Evolutionary conservation across 1,139 yeast species (phyloP).

Genomic region (Lodderomyces parapsilosis): DNA sequence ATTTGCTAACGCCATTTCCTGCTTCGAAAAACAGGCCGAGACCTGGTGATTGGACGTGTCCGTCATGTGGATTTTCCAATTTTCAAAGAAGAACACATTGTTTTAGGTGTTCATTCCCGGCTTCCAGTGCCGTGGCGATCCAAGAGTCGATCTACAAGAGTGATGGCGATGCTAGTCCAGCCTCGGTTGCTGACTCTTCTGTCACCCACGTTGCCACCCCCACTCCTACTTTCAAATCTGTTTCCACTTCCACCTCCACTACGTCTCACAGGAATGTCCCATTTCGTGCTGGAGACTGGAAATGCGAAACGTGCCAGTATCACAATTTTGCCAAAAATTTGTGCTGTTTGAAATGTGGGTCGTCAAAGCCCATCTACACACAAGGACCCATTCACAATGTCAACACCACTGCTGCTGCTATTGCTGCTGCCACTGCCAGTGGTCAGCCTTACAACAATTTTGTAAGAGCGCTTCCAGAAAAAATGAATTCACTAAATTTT

Average conservation of each 20-base stretch:
- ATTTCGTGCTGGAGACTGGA: conserved; percentile 97
- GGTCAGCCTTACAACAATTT: conserved; percentile 40
- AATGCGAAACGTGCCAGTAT: conserved; percentile 82
- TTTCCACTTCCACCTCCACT: too few relatives aligned
- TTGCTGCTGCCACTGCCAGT: conserved; percentile 55
- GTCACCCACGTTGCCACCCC: too few relatives aligned
- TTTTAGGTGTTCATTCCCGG: conserved; percentile 88
- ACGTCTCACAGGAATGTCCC: conserved; percentile 51
- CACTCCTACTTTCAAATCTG: too few relatives aligned
- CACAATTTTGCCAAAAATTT: conserved; percentile 93
- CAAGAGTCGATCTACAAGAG: conserved; percentile 42
- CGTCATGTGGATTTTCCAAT: conserved; percentile 92
- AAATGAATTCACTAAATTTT: conserved; percentile 38
- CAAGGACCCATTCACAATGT: conserved; percentile 30
- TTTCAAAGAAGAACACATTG: conserved; percentile 95
- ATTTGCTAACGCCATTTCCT: conserved; percentile 79
- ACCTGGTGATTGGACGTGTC: conserved; percentile 98
- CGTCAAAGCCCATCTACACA: conserved; percentile 56
- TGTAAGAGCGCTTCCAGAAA: conserved; percentile 21
- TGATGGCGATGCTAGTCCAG: too few relatives aligned
- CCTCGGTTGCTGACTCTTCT: too few relatives aligned
- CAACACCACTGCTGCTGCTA: conserved; percentile 50
- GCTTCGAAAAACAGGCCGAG: conserved; percentile 87
- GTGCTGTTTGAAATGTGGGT: conserved; percentile 85
- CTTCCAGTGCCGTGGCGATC: conserved; percentile 66